Percentiles rank a stretch among this genome's conserved stretches.
These are phyloP conservation scores for Candida coleopterorum DNA, from an alignment of 805 yeast genomes.

Conservation along the genomic window DNA sequence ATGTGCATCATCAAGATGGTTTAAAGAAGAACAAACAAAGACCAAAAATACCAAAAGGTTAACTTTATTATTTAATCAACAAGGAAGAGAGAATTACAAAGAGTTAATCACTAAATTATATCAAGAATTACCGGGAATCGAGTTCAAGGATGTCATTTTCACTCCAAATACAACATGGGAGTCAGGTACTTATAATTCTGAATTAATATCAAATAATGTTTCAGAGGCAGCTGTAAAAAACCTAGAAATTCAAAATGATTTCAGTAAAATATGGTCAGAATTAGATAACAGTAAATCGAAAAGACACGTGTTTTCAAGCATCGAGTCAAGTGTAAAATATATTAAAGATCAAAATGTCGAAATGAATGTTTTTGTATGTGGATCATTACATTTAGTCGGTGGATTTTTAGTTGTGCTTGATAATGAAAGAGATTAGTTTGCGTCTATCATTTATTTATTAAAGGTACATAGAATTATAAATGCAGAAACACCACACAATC, in stretches of 20 bases:
- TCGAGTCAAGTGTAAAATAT: conserved; percentile 65
- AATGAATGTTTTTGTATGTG: conserved; percentile 83
- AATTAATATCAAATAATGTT: conserved; percentile 80
- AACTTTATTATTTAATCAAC: conserved; percentile 86
- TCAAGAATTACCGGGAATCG: conserved; percentile 34
- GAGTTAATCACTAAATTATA: conserved; percentile 55
- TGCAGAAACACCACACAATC: neutral
- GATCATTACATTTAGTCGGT: conserved; percentile 91
- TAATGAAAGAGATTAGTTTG: conserved; percentile 13
- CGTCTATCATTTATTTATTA: neutral
- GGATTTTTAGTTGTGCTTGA: conserved; percentile 87
- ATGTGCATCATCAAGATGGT: conserved; percentile 81
- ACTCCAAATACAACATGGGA: conserved; percentile 92
- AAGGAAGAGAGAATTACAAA: conserved; percentile 75
- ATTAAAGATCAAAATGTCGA: conserved; percentile 29
- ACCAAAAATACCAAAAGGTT: conserved; percentile 20
- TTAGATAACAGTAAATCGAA: conserved; percentile 34
- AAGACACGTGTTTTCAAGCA: conserved; percentile 57
- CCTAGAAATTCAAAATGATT: conserved; percentile 72
- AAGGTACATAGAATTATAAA: no score
- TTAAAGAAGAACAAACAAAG: conserved; percentile 23
- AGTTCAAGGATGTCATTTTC: conserved; percentile 75
- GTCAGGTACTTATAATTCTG: conserved; percentile 71
- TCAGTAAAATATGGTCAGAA: conserved; percentile 65
- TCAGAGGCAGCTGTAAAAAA: conserved; percentile 74